phyloP scores from a whole-genome alignment of 441 rosid species.

The Euphorbia schlechtendalii region DNA sequence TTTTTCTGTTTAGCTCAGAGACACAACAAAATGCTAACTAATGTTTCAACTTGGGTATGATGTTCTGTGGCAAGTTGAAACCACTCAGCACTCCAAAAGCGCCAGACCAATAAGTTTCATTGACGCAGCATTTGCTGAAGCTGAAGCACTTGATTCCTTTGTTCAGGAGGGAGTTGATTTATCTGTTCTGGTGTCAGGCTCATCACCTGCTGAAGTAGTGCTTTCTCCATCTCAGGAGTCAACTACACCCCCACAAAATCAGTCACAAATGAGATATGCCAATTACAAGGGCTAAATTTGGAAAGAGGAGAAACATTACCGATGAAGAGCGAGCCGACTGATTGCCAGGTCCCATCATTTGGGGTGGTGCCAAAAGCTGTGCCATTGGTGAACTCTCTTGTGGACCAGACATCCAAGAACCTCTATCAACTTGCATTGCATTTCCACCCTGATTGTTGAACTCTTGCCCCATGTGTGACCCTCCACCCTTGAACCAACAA shows the following conservation, averaged over 20 bases:
- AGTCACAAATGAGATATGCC: no score
- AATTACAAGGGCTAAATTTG: not conserved
- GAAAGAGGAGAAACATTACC: slow-evolving; percentile 26
- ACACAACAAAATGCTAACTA: no score
- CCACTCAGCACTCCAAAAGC: no score
- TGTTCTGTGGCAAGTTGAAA: no score
- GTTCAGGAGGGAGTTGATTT: slow-evolving; percentile 77
- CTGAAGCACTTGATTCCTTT: slow-evolving; percentile 89
- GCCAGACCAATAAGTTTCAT: slow-evolving; percentile 20
- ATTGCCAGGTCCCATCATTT: slow-evolving; percentile 41
- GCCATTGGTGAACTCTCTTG: slow-evolving; percentile 43
- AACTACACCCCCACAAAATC: slow-evolving; percentile 35
- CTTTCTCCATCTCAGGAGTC: slow-evolving; percentile 93
- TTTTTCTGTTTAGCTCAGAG: no score
- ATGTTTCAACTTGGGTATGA: no score
- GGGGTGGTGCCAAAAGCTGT: slow-evolving; percentile 50
- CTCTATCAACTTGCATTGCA: slow-evolving; percentile 65
- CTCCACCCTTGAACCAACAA: slow-evolving; percentile 43
- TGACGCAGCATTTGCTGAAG: slow-evolving; percentile 91
- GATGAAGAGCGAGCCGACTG: slow-evolving; percentile 54
- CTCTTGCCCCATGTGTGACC: slow-evolving; percentile 55
- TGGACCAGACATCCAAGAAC: slow-evolving; percentile 63
- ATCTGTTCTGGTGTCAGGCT: slow-evolving; percentile 94
- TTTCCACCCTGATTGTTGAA: slow-evolving; percentile 53
- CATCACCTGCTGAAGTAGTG: slow-evolving; percentile 91